Evolutionary conservation across 805 yeast species (phyloP), one percentile per base, ranked within the genome.

Genomic region (Debaryomyces tyrocola): DNA sequence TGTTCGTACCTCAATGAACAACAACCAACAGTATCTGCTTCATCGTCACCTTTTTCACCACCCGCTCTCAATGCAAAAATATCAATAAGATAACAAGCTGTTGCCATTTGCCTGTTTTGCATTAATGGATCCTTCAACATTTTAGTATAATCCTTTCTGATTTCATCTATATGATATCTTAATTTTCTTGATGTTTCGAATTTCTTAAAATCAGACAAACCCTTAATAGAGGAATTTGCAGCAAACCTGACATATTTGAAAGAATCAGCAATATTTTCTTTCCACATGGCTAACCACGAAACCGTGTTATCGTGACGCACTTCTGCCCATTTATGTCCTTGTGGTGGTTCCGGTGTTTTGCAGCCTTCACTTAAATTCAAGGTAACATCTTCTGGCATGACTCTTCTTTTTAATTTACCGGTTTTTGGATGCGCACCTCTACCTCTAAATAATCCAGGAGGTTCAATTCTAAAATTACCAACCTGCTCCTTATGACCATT

Each of bases 11-110:
- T 74, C 54, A 92, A 77, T 1, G 97, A 91, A 69, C 98, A 92
- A 68, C 98, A 92, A 38, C 98, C 98, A 38, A 92, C 98, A 1
- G 98, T 92, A 63, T 92, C 98, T 2, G 98, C 98, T 63, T 91
- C 97, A 55, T 92, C 98, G 3, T 92, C 98, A 9, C 92, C 86
- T 64, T 92, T 92, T 66, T 92, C 97, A 57, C 97, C 97, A 63
- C 97, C 97, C 1, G 97, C 97, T 85, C 98, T 87, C 53, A 92
- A 77, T 0, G 98, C 98, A 59, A 92, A 84, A 3, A 85, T 83
- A 70, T 92, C 98, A 60, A 92, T 91, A 40, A 92, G 76, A 66
- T 92, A 92, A 40, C 92, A 89, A 3, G 97, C 97, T 1, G 94
- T 89, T 5, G 97, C 97, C 58, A 90, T 80, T 69, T 92, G 98